Evolutionary conservation across 805 yeast genomes (phyloP), one percentile per base, ranked within the genome.

Genomic region (Phaffomyces opuntiae): DNA sequence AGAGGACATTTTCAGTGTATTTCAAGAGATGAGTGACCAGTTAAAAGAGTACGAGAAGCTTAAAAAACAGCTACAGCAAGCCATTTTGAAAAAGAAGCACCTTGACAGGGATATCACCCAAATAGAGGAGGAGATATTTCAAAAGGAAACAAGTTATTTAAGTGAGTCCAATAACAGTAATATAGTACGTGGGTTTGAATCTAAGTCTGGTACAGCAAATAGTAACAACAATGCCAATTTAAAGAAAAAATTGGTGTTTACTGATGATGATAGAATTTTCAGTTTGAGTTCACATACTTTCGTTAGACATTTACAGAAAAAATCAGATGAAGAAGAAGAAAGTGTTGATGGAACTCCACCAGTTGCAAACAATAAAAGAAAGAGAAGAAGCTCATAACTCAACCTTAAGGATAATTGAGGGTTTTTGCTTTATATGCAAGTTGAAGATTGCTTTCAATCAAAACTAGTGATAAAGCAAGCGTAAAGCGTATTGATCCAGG

Each of bases 161-260:
- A 77, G 83, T 27, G 89, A 84, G 43, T 78, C 87, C 47, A 63
- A 68, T 27, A 63, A 72, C 27, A 90, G 96, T 0, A 90, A 87
- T 62, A 83, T 91, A 26, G 84, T 88, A n/a, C 83, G 84, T 51
- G 98, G 98, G 1, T 90, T 89, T 56, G 96, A 90, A 41, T 83
- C 79, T 54, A 86, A 87, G 27, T 42, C 43, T 12, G 49, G 49
- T 57, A 44, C 34, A n/a, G 46, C 47, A 58, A 72, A 82, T 41
- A 85, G 83, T 53, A 64, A 68, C 25, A 57, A 66, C 4, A 38
- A 43, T 33, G 39, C 57, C 0, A 52, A 64, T 36, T 51, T 58
- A 44, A 55, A 60, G 64, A 72, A 74, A 58, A 70, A 78, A 64
- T 67, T 75, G 48, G 60, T 72, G 43, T 75, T 76, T 66, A 69